A percentile compares a stretch with the other conserved stretches of the same genome.
Evolutionary conservation across 106 monocot genomes (phyloP).

Genomic region (Platanthera guangdongensis): DNA sequence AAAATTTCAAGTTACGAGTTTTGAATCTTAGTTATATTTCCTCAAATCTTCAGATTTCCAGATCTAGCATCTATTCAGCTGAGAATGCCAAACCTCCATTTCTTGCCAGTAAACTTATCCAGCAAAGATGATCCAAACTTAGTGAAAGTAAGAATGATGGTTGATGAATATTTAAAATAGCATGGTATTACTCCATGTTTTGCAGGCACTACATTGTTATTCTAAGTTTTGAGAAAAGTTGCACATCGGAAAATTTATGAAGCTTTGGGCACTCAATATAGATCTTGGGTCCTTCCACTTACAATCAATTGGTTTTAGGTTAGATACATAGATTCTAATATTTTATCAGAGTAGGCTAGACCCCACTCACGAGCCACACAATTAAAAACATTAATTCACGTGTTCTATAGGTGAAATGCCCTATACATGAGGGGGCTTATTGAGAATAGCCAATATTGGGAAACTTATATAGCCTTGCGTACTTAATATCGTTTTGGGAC

Average conservation of each 20-base stretch:
- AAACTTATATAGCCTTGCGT: neutral
- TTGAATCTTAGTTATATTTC: neutral
- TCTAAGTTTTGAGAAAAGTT: no score
- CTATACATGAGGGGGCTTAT: neutral
- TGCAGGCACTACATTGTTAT: no score
- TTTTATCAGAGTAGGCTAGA: no score
- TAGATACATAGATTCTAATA: no score
- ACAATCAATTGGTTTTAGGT: no score
- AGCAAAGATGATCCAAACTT: conserved; percentile 57
- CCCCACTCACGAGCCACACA: no score
- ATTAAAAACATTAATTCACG: no score
- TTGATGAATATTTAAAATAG: neutral
- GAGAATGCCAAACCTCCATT: conserved; percentile 88
- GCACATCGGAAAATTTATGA: no score
- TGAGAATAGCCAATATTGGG: neutral
- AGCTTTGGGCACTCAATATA: no score
- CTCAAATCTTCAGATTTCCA: conserved; percentile 42
- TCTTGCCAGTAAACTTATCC: conserved; percentile 75
- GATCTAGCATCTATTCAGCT: conserved; percentile 59
- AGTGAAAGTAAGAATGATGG: conserved; percentile 45
- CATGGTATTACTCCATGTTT: neutral
- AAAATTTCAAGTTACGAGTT: neutral
- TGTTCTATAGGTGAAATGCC: no score
- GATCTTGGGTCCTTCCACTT: no score
- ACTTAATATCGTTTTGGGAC: no score